Evolutionary conservation across 202 grass and related monocot species (phyloP).

Genomic region (Zoysia matrella): DNA sequence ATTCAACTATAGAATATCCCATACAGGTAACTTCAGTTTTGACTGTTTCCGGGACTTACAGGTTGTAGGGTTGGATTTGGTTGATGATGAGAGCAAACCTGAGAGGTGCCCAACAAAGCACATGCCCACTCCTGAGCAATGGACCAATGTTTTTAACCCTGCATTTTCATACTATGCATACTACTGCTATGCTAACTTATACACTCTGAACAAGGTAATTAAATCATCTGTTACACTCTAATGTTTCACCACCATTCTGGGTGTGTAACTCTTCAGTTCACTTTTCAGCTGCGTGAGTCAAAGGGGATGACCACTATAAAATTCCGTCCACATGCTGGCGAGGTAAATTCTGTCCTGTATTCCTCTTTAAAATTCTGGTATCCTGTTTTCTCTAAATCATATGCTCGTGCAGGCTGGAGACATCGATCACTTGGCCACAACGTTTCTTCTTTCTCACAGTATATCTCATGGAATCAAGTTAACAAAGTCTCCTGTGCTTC

Average conservation of each 20-base stretch:
- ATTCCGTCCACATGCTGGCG: slow-evolving; percentile 95
- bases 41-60: slow-evolving; percentile 41
- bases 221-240: slow-evolving; percentile 14
- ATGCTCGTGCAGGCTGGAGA: slow-evolving; percentile 76
- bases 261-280: slow-evolving; percentile 34
- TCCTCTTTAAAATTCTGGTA: slow-evolving; percentile 23
- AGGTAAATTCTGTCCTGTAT: slow-evolving; percentile 60
- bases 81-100: slow-evolving; percentile 99
- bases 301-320: slow-evolving; percentile 99
- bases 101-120: slow-evolving; percentile 55
- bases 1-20: slow-evolving; percentile 13
- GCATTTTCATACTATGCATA: slow-evolving; percentile 99
- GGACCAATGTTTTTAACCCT: slow-evolving; percentile 98
- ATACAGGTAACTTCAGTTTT: background rate
- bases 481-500: slow-evolving; percentile 96
- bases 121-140: slow-evolving; percentile 79
- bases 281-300: slow-evolving; percentile 88
- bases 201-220: slow-evolving; percentile 89
- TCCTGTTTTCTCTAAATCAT: slow-evolving; percentile 39
- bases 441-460: slow-evolving; percentile 90
- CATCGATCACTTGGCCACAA: slow-evolving; percentile 86
- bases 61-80: slow-evolving; percentile 96
- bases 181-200: slow-evolving; percentile 98
- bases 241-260: slow-evolving; percentile 19
- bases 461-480: slow-evolving; percentile 97